These are phyloP conservation scores for thale cress (Arabidopsis thaliana) DNA, from an alignment of 345 rosid species.

Conservation along the genomic window TAIR10.1 NC_003070.9:17743001-17743500, in stretches of 20 bases:
- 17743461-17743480: conserved; percentile 87
- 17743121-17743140: conserved; percentile 95
- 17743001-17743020: conserved; percentile 18
- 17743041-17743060: conserved; percentile 28
- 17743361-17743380: conserved; percentile 77
- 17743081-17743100: conserved; percentile 92
- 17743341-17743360: conserved; percentile 92
- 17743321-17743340: conserved; percentile 35
- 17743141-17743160: conserved; percentile 89
- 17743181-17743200: conserved; percentile 20
- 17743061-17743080: conserved; percentile 24
- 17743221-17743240: not conserved
- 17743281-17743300: conserved; percentile 19
- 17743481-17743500: conserved; percentile 79
- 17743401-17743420: conserved; percentile 91
- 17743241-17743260: conserved; percentile 19
- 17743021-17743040: conserved; percentile 33
- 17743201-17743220: not conserved
- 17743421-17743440: conserved; percentile 79
- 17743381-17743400: conserved; percentile 83
- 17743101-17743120: conserved; percentile 95
- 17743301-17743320: conserved; percentile 26
- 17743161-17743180: conserved; percentile 72
- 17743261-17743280: conserved; percentile 22
- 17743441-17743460: conserved; percentile 82